Evolutionary conservation across 2,329 filamentous ascomycete genomes (phyloP).

Genomic region (Penicillium sp.): DNA sequence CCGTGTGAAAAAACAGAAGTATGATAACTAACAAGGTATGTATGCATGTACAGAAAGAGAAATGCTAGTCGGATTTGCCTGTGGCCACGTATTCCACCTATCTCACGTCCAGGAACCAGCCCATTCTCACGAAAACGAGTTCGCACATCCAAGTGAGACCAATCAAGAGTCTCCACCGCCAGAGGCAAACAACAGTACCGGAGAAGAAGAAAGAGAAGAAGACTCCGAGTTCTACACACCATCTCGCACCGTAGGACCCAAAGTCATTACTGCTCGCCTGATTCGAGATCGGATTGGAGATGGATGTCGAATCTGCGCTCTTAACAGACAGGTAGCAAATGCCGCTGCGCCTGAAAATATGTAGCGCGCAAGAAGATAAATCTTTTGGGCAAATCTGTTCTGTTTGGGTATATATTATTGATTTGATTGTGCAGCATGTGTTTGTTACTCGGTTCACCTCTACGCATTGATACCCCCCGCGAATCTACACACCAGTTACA

Average conservation of each 20-base stretch:
- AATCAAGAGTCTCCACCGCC: slow-evolving; percentile 7
- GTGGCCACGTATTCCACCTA: slow-evolving; percentile 65
- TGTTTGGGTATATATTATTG: neutral
- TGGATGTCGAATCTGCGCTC: slow-evolving; percentile 37
- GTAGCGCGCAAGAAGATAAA: neutral
- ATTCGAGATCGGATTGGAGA: slow-evolving; percentile 64
- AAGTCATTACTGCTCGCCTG: slow-evolving; percentile 80
- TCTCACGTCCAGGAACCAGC: slow-evolving; percentile 52
- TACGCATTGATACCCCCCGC: slow-evolving; percentile 12
- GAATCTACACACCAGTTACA: neutral
- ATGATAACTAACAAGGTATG: neutral
- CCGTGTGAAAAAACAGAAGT: neutral
- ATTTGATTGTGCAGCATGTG: slow-evolving; percentile 2
- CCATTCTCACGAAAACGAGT: slow-evolving; percentile 20
- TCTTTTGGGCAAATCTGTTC: neutral
- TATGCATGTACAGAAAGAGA: slow-evolving; percentile 43
- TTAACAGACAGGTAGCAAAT: slow-evolving; percentile 32
- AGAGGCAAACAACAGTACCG: slow-evolving; percentile 2
- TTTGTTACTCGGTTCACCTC: neutral
- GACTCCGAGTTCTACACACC: slow-evolving; percentile 19
- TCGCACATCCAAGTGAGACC: slow-evolving; percentile 17
- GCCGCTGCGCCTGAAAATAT: slow-evolving; percentile 4
- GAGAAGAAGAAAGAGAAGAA: slow-evolving; percentile 10
- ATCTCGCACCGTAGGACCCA: slow-evolving; percentile 67
- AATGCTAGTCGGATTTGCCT: slow-evolving; percentile 62